Conservation (phyloP, 257 asterid genomes). For the Solanum pimpinellifolium region DNA sequence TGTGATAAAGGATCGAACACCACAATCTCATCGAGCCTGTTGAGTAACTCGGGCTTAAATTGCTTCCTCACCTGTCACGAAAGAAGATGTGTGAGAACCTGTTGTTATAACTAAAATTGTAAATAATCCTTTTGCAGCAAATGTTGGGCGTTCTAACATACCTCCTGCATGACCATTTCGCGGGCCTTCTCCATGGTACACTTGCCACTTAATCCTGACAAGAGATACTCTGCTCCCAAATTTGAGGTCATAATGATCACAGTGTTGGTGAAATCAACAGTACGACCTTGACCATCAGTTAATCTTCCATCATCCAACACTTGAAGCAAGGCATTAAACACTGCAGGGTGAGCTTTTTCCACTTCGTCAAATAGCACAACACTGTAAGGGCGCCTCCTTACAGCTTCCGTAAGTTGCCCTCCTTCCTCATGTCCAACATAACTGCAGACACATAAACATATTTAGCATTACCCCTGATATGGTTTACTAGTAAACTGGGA, state of each 20-base stretch:
- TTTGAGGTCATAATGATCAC: constrained; percentile 92
- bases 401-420: constrained; percentile 81
- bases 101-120: not conserved
- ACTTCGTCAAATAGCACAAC: constrained; percentile 84
- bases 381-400: constrained; percentile 83
- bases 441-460: not conserved
- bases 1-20: constrained; percentile 85
- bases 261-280: constrained; percentile 67
- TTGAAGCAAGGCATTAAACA: constrained; percentile 74
- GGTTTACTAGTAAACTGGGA: not conserved
- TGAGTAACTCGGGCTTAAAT: constrained; percentile 84
- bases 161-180: constrained; percentile 86
- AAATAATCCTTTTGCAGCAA: not conserved
- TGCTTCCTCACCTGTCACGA: constrained; percentile 59
- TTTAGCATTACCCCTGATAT: too few relatives aligned
- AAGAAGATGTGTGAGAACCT: not conserved
- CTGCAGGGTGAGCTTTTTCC: constrained; percentile 72
- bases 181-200: constrained; percentile 63
- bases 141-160: not conserved
- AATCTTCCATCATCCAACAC: constrained; percentile 83
- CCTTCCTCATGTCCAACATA: constrained; percentile 97
- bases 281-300: constrained; percentile 90
- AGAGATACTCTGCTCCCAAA: constrained; percentile 68
- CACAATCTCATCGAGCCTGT: constrained; percentile 77
- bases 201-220: constrained; percentile 59